These are phyloP conservation scores for Blastobotrys raffinosifermentans DNA, from an alignment of 1,139 yeast genomes.

Conservation along the genomic window DNA sequence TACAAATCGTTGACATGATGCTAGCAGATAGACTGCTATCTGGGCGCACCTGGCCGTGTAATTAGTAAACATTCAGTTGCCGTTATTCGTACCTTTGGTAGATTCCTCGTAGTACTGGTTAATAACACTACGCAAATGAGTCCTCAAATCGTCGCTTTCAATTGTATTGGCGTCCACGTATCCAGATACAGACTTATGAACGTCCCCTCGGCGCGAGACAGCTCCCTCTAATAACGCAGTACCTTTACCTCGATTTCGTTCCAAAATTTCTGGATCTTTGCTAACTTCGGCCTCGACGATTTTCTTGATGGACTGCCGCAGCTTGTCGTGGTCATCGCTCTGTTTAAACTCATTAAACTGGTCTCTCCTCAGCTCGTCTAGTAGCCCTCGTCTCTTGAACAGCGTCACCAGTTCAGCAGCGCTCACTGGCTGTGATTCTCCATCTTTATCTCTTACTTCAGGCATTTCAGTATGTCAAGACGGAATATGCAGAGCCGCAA, in stretches of 20 bases:
- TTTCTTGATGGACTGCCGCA: conserved; percentile 21
- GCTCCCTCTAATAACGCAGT: conserved; percentile 30
- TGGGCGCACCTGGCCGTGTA: too few relatives aligned
- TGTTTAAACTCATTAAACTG: conserved; percentile 26
- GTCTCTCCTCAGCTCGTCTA: conserved; percentile 27
- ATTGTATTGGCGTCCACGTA: conserved; percentile 16
- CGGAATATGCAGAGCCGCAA: too few relatives aligned
- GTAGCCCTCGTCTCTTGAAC: conserved; percentile 30
- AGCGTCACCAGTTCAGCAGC: conserved; percentile 16
- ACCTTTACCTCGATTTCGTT: conserved; percentile 27
- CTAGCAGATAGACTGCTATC: too few relatives aligned
- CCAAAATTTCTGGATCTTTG: conserved; percentile 22
- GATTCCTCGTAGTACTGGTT: too few relatives aligned
- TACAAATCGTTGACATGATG: too few relatives aligned
- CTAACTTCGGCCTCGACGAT: conserved; percentile 27
- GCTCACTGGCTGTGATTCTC: too few relatives aligned
- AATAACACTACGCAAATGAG: neutral
- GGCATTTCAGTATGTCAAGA: too few relatives aligned
- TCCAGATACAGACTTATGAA: conserved; percentile 16
- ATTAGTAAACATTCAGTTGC: too few relatives aligned
- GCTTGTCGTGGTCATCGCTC: conserved; percentile 21
- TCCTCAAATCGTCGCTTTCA: conserved; percentile 13
- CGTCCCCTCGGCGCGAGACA: conserved; percentile 21
- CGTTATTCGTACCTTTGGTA: too few relatives aligned
- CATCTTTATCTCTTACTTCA: too few relatives aligned